A percentile compares a stretch with the other conserved stretches of the same genome.
phyloP scores from a whole-genome alignment of 768 basidiomycete species.

The Collybia mongolica region DNA sequence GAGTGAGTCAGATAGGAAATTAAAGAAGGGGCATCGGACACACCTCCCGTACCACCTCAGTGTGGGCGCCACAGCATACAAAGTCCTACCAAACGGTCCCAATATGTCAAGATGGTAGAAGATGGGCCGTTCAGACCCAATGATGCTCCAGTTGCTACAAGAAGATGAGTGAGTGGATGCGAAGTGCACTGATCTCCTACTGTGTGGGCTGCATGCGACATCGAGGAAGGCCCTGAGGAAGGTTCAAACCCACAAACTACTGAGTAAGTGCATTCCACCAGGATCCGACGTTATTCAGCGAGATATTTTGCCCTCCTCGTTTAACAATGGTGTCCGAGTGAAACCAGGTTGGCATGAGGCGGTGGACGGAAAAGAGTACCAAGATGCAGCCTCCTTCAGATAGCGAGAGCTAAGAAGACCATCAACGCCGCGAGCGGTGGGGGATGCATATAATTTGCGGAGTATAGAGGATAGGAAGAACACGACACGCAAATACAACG shows the following conservation, averaged over 20 bases:
- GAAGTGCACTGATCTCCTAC: no score
- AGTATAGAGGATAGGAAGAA: constrained; percentile 1
- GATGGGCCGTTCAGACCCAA: no score
- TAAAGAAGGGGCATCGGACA: no score
- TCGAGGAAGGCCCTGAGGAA: not conserved
- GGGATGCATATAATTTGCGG: not conserved
- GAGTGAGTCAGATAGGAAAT: no score
- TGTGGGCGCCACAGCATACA: no score
- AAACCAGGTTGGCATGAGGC: constrained; percentile 1
- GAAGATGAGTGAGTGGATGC: no score
- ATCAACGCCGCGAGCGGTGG: no score
- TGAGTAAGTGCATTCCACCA: not conserved
- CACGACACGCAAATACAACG: constrained; percentile 2
- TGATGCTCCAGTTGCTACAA: no score
- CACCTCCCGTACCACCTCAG: no score
- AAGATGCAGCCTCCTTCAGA: not conserved
- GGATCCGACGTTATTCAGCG: not conserved
- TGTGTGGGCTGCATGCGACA: not conserved
- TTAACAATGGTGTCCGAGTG: not conserved
- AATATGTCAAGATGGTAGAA: no score
- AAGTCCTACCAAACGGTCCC: no score
- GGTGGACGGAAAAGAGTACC: not conserved
- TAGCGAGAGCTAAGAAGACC: not conserved
- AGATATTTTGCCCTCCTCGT: not conserved
- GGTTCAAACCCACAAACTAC: not conserved